Evolutionary conservation across 495 filamentous ascomycete genomes (phyloP).

Genomic region (Neurospora sp.): DNA sequence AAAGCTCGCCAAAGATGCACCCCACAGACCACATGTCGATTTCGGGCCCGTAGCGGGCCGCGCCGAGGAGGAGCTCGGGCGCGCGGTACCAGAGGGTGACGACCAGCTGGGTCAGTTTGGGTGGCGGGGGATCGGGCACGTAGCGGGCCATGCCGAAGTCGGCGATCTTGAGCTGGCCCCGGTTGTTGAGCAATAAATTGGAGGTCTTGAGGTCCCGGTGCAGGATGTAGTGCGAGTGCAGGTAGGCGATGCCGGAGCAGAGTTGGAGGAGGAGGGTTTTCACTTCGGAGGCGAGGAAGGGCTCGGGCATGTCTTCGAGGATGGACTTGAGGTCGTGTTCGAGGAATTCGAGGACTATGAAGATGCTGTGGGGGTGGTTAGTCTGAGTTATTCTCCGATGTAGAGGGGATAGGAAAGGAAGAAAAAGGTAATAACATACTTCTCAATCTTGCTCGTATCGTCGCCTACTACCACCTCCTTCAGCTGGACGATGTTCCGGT

Average conservation of each 20-base stretch:
- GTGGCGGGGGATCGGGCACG: constrained; percentile 63
- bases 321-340: constrained; percentile 96
- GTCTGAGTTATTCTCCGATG: background rate
- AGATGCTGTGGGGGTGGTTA: constrained; percentile 49
- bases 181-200: constrained; percentile 92
- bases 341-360: constrained; percentile 94
- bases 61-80: constrained; percentile 81
- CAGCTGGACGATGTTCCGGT: constrained; percentile 69
- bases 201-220: constrained; percentile 96
- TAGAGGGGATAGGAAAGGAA: background rate
- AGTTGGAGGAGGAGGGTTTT: constrained; percentile 87
- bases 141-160: constrained; percentile 95
- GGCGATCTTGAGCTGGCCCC: constrained; percentile 88
- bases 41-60: constrained; percentile 61
- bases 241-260: constrained; percentile 67
- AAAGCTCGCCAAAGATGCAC: constrained; percentile 90
- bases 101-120: constrained; percentile 83
- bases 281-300: constrained; percentile 85
- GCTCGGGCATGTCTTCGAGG: constrained; percentile 86
- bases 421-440: constrained; percentile 38
- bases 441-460: constrained; percentile 50
- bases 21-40: constrained; percentile 95
- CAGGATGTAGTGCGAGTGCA: constrained; percentile 86
- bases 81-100: constrained; percentile 96
- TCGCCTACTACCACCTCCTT: constrained; percentile 81